phyloP scores from a whole-genome alignment of 805 yeast species.

The Wickerhamomyces canadensis region DNA sequence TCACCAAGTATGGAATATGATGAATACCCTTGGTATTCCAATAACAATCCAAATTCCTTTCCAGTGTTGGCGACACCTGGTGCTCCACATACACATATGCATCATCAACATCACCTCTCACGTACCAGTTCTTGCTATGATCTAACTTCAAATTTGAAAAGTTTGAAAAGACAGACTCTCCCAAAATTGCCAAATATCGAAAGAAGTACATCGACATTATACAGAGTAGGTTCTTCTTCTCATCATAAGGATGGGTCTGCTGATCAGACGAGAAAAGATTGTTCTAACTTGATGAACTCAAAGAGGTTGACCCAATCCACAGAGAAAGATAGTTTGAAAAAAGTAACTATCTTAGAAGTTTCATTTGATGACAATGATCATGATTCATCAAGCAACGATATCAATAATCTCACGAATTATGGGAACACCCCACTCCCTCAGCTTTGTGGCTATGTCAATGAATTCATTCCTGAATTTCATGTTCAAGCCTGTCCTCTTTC shows the following conservation, averaged over 20 bases:
- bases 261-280: slow-evolving; percentile 8
- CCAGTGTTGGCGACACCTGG: neutral
- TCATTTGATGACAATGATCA: slow-evolving; percentile 17
- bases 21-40: slow-evolving; percentile 1
- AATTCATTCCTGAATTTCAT: slow-evolving; percentile 28
- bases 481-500: slow-evolving; percentile 50
- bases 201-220: slow-evolving; percentile 12
- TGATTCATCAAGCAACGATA: neutral
- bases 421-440: slow-evolving; percentile 16
- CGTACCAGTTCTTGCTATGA: slow-evolving; percentile 4
- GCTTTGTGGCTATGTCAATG: slow-evolving; percentile 22
- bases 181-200: slow-evolving; percentile 24
- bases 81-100: neutral
- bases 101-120: slow-evolving; percentile 1
- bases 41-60: neutral
- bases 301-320: slow-evolving; percentile 1
- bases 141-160: slow-evolving; percentile 15
- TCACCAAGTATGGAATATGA: neutral
- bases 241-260: too few relatives aligned
- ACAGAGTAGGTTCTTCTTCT: slow-evolving; percentile 10
- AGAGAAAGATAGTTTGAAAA: slow-evolving; percentile 17
- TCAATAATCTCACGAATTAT: too few relatives aligned
- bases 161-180: slow-evolving; percentile 23
- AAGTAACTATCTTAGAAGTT: slow-evolving; percentile 26
- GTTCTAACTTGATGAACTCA: slow-evolving; percentile 13